Percentiles rank a stretch among this genome's conserved stretches.
phyloP scores from a whole-genome alignment of 73 alveolate genomes.

The Durusdinium trenchii region DNA sequence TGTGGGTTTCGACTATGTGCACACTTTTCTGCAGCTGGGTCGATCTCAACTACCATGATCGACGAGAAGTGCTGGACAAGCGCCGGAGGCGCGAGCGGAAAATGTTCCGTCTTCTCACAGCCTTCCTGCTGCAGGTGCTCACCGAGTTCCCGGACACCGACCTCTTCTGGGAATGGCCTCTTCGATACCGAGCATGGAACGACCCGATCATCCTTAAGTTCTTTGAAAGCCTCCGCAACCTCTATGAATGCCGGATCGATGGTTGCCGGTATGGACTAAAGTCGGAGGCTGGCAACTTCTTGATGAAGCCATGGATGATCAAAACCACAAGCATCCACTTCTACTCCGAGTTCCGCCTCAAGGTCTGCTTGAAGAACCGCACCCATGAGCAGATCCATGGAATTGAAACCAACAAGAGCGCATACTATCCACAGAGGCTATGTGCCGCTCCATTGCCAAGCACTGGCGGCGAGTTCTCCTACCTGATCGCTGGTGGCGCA shows the following conservation, averaged over 20 bases:
- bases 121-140: not conserved
- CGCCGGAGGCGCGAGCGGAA: not conserved
- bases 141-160: not conserved
- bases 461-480: not conserved
- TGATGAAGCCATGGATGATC: not conserved
- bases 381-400: not conserved
- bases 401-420: not conserved
- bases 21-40: constrained; percentile 1
- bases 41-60: not conserved
- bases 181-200: not conserved
- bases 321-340: not conserved
- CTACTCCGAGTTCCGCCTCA: not conserved
- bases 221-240: not conserved
- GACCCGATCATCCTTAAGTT: not conserved
- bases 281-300: not conserved
- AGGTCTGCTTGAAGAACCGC: not conserved
- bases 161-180: constrained; percentile 27
- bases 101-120: not conserved
- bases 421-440: not conserved
- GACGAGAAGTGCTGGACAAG: not conserved
- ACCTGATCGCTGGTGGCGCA: not conserved
- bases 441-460: not conserved
- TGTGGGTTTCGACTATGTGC: not conserved
- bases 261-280: not conserved
- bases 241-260: not conserved